Evolutionary conservation across 1,284 basidiomycete species (phyloP), one percentile per base, ranked within the genome.

Genomic region (Gymnopus androsaceus): DNA sequence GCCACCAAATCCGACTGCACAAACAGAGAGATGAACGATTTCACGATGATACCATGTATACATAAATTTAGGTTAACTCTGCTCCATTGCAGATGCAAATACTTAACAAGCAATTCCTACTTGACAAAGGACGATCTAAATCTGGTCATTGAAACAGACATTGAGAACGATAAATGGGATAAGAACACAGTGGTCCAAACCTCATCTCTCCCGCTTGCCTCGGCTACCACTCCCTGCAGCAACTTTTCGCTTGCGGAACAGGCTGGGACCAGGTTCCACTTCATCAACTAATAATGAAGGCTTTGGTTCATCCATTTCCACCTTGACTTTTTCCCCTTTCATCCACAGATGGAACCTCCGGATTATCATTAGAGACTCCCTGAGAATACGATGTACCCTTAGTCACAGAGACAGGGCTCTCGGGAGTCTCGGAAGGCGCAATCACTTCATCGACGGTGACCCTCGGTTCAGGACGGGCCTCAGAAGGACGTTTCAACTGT

Each of bases 201-300:
- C 8, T 50, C 21, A 50, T 5, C n/a, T 11, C 25, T 50, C 48
- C 12, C 36, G 36, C 36, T 50, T 50, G 21, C 37, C 23, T 27
- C 52, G 52, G 57, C 69, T 68, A 3, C 62, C 67, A n/a, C 68
- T 67, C 25, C 67, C 70, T 14, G 60, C 48, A 11, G 70, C 71
- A 6, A 63, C 58, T 61, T 72, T 76, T 41, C 76, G 72, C 59
- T 75, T 77, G 58, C 74, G 73, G 62, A 78, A 77, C 19, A 75
- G n/a, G 52, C 45, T 50, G 21, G 62, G 40, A 19, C 36, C 49
- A 25, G 48, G 48, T 27, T 21, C 40, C 21, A 14, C 17, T 19
- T 17, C 40, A n/a, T 58, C 7, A 19, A 50, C 45, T 27, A 53
- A 21, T 28, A 46, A 36, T 28, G 48, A 52, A 7, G 51, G 25